These are phyloP conservation scores for Oehlia diaphana DNA, from an alignment of 192 early-diverging fungal genomes.

Conservation along the genomic window DNA sequence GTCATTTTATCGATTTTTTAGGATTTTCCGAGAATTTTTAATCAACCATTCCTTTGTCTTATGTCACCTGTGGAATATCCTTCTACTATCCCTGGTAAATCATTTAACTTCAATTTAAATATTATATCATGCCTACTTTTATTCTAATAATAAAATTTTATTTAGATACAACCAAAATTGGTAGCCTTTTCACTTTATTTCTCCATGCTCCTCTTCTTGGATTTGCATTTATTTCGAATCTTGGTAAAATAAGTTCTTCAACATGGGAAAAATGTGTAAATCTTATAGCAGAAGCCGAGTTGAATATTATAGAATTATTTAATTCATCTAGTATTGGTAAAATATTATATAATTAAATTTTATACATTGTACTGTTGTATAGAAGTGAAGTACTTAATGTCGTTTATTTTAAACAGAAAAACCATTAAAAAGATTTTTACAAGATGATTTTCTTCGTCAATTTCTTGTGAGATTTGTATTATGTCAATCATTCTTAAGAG, in stretches of 20 bases:
- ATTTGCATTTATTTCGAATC: constrained; percentile 79
- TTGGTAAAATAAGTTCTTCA: constrained; percentile 56
- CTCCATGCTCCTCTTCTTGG: constrained; percentile 89
- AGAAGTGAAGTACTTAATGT: neutral
- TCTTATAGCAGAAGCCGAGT: constrained; percentile 52
- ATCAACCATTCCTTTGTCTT: constrained; percentile 82
- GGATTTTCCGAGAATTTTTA: constrained; percentile 84
- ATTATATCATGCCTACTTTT: neutral
- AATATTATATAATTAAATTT: neutral
- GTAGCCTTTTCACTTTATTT: constrained; percentile 93
- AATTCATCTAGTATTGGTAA: constrained; percentile 38
- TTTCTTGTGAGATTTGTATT: constrained; percentile 85
- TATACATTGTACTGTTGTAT: neutral
- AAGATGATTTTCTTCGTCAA: constrained; percentile 91
- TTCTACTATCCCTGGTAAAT: constrained; percentile 69
- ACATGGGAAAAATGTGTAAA: constrained; percentile 71
- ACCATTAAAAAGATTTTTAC: constrained; percentile 66
- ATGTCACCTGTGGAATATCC: constrained; percentile 92
- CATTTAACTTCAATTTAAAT: neutral
- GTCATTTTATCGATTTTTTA: constrained; percentile 28
- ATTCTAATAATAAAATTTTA: neutral
- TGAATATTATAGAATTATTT: constrained; percentile 56
- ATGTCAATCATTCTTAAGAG: constrained; percentile 64
- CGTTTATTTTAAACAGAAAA: constrained; percentile 36
- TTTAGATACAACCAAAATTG: constrained; percentile 63